Evolutionary conservation across 2,329 filamentous ascomycete species (phyloP), one percentile per base, ranked within the genome.

Genomic region (Epicoccum nigrum): DNA sequence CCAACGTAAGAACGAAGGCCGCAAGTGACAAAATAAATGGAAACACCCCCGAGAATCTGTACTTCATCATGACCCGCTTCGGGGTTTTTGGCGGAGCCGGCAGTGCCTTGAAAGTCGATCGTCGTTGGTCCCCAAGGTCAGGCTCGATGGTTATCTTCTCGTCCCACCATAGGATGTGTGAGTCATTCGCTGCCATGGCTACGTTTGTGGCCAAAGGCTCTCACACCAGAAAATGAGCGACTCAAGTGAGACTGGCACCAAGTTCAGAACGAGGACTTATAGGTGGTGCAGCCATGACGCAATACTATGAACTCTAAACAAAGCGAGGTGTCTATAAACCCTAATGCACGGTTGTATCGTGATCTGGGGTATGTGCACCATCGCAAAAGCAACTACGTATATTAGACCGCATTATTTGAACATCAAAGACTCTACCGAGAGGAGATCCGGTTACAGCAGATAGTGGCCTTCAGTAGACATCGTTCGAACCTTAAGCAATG

Each of bases 71-170:
- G 7, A 60, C 48, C 38, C 55, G 53, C 31, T 54, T 59, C 4
- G 62, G 52, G 16, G 63, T 65, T 17, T 51, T 59, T 2, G 63
- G 60, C 2, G 50, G 54, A 4, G 49, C 49, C 9, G 63, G 59
- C 8, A 64, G 45, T 17, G 60, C 57, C 45, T 60, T 63, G 35
- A 52, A 55, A 2, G 45, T 60, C 11, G 59, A 64, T 43, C 54
- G 49, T 43, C 60, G 46, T 39, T 56, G 55, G 30, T 65, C 63
- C 37, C 56, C 62, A 16, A 66, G 43, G 34, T 65, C 63, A 11
- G 58, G 61, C 39, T 60, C 53, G 20, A 64, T 56, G 7, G 19
- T 34, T 3, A 56, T 49, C n/a, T 58, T 56, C 12, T 58, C 50
- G 7, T 53, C 40, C 38, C 48, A 54, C 38, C 48, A 54, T 11